Percentiles rank a stretch among this genome's conserved stretches.
phyloP scores from a whole-genome alignment of 148 eudicot species.

The Selenicereus undatus region DNA sequence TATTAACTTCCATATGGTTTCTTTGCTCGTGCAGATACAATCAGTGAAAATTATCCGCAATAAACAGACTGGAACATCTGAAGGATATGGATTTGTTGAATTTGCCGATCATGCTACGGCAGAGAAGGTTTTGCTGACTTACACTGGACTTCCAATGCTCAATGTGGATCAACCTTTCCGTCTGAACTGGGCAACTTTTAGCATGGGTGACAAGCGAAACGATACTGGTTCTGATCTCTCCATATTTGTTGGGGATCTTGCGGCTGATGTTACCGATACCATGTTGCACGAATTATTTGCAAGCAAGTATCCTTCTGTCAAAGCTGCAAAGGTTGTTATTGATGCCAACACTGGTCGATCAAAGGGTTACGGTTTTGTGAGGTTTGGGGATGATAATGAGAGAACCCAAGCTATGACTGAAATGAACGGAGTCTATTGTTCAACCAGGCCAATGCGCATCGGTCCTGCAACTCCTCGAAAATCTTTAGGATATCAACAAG shows the following conservation, averaged over 20 bases:
- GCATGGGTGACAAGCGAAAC: conserved; percentile 82
- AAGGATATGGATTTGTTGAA: conserved; percentile 97
- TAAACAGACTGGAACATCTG: conserved; percentile 73
- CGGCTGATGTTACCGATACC: conserved; percentile 86
- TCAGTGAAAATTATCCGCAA: conserved; percentile 87
- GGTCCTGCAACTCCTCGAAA: conserved; percentile 95
- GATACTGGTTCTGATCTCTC: conserved; percentile 85
- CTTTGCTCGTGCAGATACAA: conserved; percentile 41
- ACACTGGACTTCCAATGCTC: conserved; percentile 59
- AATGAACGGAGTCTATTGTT: conserved; percentile 88
- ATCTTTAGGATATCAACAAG: conserved; percentile 79
- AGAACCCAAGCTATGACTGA: conserved; percentile 86
- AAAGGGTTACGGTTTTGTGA: conserved; percentile 94
- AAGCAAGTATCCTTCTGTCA: conserved; percentile 75
- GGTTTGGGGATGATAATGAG: conserved; percentile 92
- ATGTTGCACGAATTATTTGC: conserved; percentile 78
- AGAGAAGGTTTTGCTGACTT: conserved; percentile 66
- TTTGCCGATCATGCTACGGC: conserved; percentile 67
- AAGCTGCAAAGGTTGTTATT: conserved; percentile 94
- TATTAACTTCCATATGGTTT: conserved; percentile 3
- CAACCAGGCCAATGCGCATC: conserved; percentile 91
- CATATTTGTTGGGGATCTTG: conserved; percentile 95
- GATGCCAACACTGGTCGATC: conserved; percentile 91
- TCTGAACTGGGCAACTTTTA: conserved; percentile 93
- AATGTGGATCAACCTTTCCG: conserved; percentile 81